Evolutionary conservation across 805 yeast species (phyloP).

Genomic region (Kodamaea hsintzibuensis): DNA sequence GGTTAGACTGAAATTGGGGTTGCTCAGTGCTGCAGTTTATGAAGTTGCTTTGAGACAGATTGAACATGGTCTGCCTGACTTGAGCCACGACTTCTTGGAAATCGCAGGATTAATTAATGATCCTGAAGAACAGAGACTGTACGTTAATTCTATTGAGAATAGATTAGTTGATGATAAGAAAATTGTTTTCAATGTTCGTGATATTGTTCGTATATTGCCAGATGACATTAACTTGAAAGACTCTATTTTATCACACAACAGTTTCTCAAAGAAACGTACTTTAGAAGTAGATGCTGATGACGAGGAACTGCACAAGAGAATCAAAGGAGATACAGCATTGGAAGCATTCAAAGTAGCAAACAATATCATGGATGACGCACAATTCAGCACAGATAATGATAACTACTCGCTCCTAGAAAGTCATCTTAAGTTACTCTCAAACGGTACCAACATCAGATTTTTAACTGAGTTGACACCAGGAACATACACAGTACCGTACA

Average conservation of each 20-base stretch:
- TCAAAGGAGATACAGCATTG: slow-evolving; percentile 35
- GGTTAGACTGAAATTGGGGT: slow-evolving; percentile 69
- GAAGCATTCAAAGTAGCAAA: background rate
- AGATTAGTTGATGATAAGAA: slow-evolving; percentile 33
- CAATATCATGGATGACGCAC: background rate
- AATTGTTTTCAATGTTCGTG: slow-evolving; percentile 39
- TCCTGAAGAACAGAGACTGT: slow-evolving; percentile 38
- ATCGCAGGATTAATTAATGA: slow-evolving; percentile 54
- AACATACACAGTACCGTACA: slow-evolving; percentile 63
- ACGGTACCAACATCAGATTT: slow-evolving; percentile 55
- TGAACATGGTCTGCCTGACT: slow-evolving; percentile 55
- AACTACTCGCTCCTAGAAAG: slow-evolving; percentile 40
- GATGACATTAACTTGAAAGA: slow-evolving; percentile 44
- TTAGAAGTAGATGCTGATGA: slow-evolving; percentile 14
- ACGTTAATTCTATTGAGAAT: slow-evolving; percentile 31
- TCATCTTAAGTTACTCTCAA: slow-evolving; percentile 69
- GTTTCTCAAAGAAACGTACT: slow-evolving; percentile 29
- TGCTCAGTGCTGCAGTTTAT: slow-evolving; percentile 65
- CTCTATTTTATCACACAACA: slow-evolving; percentile 43
- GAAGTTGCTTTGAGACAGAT: slow-evolving; percentile 53
- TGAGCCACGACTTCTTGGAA: slow-evolving; percentile 39
- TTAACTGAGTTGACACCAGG: slow-evolving; percentile 56
- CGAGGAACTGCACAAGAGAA: slow-evolving; percentile 28
- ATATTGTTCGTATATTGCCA: slow-evolving; percentile 38
- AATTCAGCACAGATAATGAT: slow-evolving; percentile 17